Percentiles rank a stretch among this genome's conserved stretches.
Conservation (phyloP, 495 filamentous ascomycete genomes). For the Hyaloscypha bicolor region DNA sequence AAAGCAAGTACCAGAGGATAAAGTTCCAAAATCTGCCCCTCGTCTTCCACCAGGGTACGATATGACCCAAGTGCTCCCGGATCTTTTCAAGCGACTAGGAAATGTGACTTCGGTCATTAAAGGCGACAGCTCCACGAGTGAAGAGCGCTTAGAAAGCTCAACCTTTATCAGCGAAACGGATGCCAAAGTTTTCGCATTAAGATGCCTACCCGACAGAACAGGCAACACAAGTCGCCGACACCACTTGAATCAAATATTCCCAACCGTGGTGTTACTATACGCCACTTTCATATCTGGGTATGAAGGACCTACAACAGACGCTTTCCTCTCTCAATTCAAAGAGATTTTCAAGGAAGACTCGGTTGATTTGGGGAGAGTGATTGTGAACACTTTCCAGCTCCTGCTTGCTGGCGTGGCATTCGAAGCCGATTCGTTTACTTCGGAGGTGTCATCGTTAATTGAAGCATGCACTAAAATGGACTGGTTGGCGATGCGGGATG, state of each 20-base stretch:
- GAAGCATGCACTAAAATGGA: neutral
- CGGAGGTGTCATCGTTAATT: conserved; percentile 1
- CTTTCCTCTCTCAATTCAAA: neutral
- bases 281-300: conserved; percentile 3
- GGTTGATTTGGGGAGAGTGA: neutral
- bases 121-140: neutral
- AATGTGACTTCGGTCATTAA: conserved; percentile 3
- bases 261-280: conserved; percentile 14
- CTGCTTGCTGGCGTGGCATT: neutral
- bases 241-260: conserved; percentile 10
- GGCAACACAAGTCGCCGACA: neutral
- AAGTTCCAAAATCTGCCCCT: conserved; percentile 3
- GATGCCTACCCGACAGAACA: conserved; percentile 1
- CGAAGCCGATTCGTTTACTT: neutral
- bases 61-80: neutral
- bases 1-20: neutral
- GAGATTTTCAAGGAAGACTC: neutral
- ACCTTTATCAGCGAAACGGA: conserved; percentile 9
- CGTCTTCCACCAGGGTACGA: conserved; percentile 20
- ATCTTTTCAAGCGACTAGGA: neutral
- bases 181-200: neutral
- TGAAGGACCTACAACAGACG: neutral
- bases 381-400: neutral
- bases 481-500: conserved; percentile 5
- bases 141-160: neutral